Percentiles rank a stretch among this genome's conserved stretches.
phyloP scores from a whole-genome alignment of 768 basidiomycete species.

The Rickenella mellea region DNA sequence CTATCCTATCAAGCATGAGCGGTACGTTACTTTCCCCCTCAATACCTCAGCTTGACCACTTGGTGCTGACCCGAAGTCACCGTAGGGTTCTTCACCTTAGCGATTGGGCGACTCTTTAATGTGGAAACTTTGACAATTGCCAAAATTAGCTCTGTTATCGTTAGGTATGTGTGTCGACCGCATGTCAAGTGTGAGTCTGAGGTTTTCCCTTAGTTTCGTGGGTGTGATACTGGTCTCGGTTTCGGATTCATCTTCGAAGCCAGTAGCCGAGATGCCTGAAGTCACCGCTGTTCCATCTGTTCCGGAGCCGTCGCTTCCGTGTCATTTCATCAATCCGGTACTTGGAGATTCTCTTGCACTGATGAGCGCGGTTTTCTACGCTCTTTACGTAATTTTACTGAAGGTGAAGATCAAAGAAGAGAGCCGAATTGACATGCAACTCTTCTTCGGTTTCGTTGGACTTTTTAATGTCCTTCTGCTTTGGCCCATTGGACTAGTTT shows the following conservation, averaged over 20 bases:
- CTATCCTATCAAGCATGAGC: constrained; percentile 82
- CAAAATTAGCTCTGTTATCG: constrained; percentile 70
- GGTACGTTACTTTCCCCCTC: constrained; percentile 37
- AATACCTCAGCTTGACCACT: not conserved
- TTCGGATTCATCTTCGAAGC: constrained; percentile 53
- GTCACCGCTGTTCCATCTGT: constrained; percentile 7
- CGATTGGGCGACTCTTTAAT: constrained; percentile 68
- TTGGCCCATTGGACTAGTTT: constrained; percentile 70
- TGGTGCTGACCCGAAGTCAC: not conserved
- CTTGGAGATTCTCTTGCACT: constrained; percentile 81
- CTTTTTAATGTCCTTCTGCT: constrained; percentile 69
- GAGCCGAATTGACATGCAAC: constrained; percentile 82
- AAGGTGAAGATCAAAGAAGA: constrained; percentile 80
- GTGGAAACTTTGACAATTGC: constrained; percentile 68
- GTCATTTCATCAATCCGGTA: constrained; percentile 16
- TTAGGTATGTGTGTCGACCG: constrained; percentile 47
- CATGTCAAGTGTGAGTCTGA: not conserved
- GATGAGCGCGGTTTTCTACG: constrained; percentile 81
- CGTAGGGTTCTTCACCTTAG: constrained; percentile 88
- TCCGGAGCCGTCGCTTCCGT: constrained; percentile 6
- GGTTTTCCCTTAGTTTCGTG: constrained; percentile 40
- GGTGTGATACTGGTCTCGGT: constrained; percentile 86
- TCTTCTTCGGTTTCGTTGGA: constrained; percentile 93
- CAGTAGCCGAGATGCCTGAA: constrained; percentile 8
- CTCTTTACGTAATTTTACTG: constrained; percentile 79